Evolutionary conservation across 306 rosid genomes (phyloP), one percentile per base, ranked within the genome.

Genomic region (Cyamopsis tetragonoloba): DNA sequence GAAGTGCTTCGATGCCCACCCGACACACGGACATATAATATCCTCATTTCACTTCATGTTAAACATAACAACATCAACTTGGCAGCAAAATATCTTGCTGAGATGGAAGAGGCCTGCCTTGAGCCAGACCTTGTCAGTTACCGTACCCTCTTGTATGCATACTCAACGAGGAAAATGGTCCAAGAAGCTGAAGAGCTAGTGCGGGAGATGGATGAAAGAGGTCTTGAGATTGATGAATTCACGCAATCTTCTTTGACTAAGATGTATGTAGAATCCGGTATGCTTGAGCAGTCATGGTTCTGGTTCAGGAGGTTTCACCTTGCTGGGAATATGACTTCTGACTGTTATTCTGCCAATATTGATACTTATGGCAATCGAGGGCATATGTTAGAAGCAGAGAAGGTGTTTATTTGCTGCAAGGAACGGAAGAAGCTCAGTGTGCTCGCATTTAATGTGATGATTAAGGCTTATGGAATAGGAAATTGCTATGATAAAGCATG

Each of bases 331-430:
- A 84, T 88, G 73, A 80, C 80, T 59, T 91, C 89, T 23, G 86
- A 76, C 50, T 88, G 97, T 57, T 88, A 84, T 79, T 73, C 97
- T 66, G 93, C 96, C 58, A 82, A 64, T 61, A 86, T 91, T 66
- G 96, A 91, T 76, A 93, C 93, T 5, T 91, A 81, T 62, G 97
- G 93, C 2, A 84, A 88, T 68, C 85, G 66, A 57, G 93, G 96
- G 32, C 63, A 76, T 66, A 68, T 73, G 41, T 68, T 46, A 51
- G 91, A 88, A 88, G 97, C 97, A 48, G 92, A 91, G 74, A 82
- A 75, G 68, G 85, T 91, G 62, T 91, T 91, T 56, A 18, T 35
- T 14, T 83, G 86, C 76, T 88, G 91, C 84, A 85, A 68, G 71
- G 92, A 84, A 71, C 73, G 58, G 71, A 82, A 79, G 66, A 91